Conservation (phyloP, 2,329 filamentous ascomycete genomes). For the Diplodia mutila region DNA sequence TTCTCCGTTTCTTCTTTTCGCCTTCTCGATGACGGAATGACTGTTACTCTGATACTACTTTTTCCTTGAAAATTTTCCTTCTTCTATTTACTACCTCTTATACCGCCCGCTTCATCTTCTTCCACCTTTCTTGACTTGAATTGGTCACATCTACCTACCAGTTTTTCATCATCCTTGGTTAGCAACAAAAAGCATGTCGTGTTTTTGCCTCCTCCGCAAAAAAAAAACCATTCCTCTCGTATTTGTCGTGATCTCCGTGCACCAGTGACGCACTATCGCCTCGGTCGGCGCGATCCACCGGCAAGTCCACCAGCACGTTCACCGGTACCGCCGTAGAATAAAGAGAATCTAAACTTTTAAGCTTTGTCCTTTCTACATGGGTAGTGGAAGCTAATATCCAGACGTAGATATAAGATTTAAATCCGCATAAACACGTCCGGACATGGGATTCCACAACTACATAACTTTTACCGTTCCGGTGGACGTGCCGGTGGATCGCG, state of each 20-base stretch:
- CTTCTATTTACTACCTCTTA: background rate
- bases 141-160: background rate
- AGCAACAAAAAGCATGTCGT: slow-evolving; percentile 1
- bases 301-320: too few relatives aligned
- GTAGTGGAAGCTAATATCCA: too few relatives aligned
- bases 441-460: too few relatives aligned
- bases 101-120: background rate
- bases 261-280: background rate
- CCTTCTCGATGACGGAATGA: slow-evolving; percentile 11
- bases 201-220: background rate
- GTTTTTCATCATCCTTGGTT: background rate
- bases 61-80: background rate
- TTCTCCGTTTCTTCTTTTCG: background rate
- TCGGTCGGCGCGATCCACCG: too few relatives aligned
- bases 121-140: background rate
- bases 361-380: too few relatives aligned
- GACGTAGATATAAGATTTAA: too few relatives aligned
- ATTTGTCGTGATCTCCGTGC: background rate
- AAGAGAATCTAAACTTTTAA: too few relatives aligned
- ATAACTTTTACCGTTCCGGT: too few relatives aligned
- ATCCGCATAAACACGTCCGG: too few relatives aligned
- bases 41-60: background rate
- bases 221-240: background rate
- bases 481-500: too few relatives aligned
- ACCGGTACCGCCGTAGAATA: too few relatives aligned